Conservation (phyloP, 257 asterid genomes). For the Plectranthus barbatus region DNA sequence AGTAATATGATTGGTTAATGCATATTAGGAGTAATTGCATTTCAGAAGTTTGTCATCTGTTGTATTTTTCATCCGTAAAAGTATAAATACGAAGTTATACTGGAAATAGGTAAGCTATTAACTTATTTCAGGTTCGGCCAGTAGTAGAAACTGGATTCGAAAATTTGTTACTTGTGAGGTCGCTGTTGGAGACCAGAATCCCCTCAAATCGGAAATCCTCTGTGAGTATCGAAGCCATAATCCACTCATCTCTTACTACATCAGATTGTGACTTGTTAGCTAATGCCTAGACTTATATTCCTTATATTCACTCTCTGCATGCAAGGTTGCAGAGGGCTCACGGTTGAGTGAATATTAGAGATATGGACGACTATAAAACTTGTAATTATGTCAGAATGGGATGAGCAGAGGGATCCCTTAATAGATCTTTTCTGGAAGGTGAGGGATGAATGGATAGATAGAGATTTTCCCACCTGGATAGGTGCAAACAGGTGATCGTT, state of each 20-base stretch:
- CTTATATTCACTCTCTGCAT: slow-evolving; percentile 18
- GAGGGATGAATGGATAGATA: slow-evolving; percentile 86
- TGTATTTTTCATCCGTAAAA: not conserved
- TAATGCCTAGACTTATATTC: slow-evolving; percentile 7
- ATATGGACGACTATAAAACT: slow-evolving; percentile 77
- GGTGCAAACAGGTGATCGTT: slow-evolving; percentile 63
- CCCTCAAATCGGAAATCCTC: slow-evolving; percentile 77
- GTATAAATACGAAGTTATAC: not conserved
- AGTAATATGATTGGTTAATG: not conserved
- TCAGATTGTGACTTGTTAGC: slow-evolving; percentile 4
- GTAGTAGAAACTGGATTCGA: slow-evolving; percentile 98
- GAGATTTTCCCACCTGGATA: slow-evolving; percentile 69
- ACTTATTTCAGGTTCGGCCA: slow-evolving; percentile 73
- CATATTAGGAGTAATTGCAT: not conserved
- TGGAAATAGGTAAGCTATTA: slow-evolving; percentile 11
- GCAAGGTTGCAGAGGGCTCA: slow-evolving; percentile 83
- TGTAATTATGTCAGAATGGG: slow-evolving; percentile 75
- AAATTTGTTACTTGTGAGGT: slow-evolving; percentile 77
- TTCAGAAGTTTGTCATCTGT: not conserved
- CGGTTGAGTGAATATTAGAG: slow-evolving; percentile 58
- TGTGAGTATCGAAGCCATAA: slow-evolving; percentile 41
- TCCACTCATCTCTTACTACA: not conserved
- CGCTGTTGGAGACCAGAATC: slow-evolving; percentile 61
- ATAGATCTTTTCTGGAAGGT: slow-evolving; percentile 80
- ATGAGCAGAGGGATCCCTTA: slow-evolving; percentile 57